A percentile compares a stretch with the other conserved stretches of the same genome.
Evolutionary conservation across 352 stramenopile species (phyloP).

Genomic region (Globisporangium rhizosaccharum): DNA sequence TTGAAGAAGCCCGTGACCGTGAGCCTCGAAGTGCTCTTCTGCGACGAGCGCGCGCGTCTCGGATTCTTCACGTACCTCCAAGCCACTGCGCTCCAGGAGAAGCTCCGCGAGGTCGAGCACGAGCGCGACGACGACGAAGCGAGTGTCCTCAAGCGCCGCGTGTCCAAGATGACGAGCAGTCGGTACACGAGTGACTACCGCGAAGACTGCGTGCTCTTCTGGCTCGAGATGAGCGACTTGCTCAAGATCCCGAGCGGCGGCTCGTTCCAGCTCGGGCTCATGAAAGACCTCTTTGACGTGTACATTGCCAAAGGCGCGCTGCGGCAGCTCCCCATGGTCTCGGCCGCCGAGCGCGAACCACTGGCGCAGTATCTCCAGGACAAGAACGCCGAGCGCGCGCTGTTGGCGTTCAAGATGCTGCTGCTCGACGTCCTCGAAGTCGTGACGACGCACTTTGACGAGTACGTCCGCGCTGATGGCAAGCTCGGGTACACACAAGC

Average conservation of each 20-base stretch:
- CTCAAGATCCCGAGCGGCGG: constrained; percentile 52
- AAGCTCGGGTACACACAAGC: constrained; percentile 33
- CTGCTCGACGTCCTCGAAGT: constrained; percentile 55
- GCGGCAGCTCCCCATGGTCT: constrained; percentile 49
- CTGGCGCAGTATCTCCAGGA: constrained; percentile 40
- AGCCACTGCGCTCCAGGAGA: constrained; percentile 31
- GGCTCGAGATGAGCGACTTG: constrained; percentile 60
- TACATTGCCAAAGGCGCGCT: constrained; percentile 37
- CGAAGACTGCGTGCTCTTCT: constrained; percentile 63
- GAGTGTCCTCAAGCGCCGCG: neutral
- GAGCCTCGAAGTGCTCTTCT: constrained; percentile 43
- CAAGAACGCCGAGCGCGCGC: constrained; percentile 30
- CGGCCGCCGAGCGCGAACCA: constrained; percentile 34
- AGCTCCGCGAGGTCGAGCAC: constrained; percentile 14
- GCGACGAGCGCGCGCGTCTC: constrained; percentile 45
- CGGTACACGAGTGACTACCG: constrained; percentile 36
- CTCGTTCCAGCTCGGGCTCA: constrained; percentile 50
- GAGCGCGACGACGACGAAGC: constrained; percentile 9
- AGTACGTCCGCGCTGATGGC: constrained; percentile 37
- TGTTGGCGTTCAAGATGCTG: constrained; percentile 59
- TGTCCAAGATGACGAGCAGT: constrained; percentile 23
- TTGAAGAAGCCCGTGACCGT: constrained; percentile 33
- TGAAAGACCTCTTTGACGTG: constrained; percentile 54
- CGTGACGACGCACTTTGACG: constrained; percentile 49
- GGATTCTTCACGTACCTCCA: constrained; percentile 55